These are phyloP conservation scores for Salix caprea DNA, from an alignment of 345 rosid species.

Conservation along the genomic window DNA sequence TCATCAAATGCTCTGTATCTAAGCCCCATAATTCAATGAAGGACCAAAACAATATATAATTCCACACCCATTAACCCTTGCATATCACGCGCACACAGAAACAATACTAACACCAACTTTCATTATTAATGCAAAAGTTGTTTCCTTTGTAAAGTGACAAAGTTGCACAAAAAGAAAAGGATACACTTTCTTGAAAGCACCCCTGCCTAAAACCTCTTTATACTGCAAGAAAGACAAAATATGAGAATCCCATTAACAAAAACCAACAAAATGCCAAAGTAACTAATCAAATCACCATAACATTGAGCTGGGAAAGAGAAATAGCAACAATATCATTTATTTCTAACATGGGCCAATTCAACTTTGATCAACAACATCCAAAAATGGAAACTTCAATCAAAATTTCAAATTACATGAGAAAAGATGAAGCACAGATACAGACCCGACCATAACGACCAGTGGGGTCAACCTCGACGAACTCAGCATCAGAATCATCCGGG, in stretches of 20 bases:
- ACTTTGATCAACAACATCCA: neutral
- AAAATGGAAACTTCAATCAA: neutral
- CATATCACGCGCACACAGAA: neutral
- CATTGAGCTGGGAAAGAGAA: neutral
- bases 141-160: neutral
- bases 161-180: slow-evolving; percentile 6
- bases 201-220: slow-evolving; percentile 30
- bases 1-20: slow-evolving; percentile 29
- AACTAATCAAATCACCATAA: neutral
- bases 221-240: slow-evolving; percentile 21
- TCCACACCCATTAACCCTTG: neutral
- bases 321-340: neutral
- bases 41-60: slow-evolving; percentile 23
- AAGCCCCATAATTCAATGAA: slow-evolving; percentile 39
- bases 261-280: slow-evolving; percentile 5
- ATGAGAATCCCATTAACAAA: neutral
- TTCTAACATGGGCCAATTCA: neutral
- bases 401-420: neutral
- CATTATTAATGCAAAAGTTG: neutral
- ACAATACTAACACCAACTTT: neutral
- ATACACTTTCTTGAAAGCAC: slow-evolving; percentile 39
- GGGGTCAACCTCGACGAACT: slow-evolving; percentile 32
- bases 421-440: neutral
- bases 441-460: slow-evolving; percentile 36
- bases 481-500: slow-evolving; percentile 51